A percentile compares a stretch with the other conserved stretches of the same genome.
Evolutionary conservation across 345 rosid genomes (phyloP).

Genomic region (Citrus sp.): DNA sequence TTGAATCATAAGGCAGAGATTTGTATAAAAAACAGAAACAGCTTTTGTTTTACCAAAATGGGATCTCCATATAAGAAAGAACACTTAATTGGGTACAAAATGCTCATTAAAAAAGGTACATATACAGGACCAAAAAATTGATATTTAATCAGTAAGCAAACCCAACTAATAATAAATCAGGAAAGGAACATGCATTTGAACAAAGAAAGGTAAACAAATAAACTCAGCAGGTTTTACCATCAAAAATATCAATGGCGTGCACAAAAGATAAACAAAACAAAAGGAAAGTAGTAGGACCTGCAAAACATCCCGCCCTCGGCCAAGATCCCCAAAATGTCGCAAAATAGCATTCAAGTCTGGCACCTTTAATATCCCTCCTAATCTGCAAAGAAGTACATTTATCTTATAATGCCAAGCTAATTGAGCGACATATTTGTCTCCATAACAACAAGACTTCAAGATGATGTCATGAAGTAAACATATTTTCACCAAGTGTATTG

Average conservation of each 20-base stretch:
- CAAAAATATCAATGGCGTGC: background rate
- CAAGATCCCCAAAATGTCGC: slow-evolving; percentile 62
- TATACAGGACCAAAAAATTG: background rate
- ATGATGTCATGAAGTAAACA: background rate
- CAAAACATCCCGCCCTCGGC: slow-evolving; percentile 62
- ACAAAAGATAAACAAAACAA: background rate
- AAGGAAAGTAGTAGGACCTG: slow-evolving; percentile 40
- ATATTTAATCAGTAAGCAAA: background rate
- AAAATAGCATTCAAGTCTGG: slow-evolving; percentile 80
- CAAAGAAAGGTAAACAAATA: background rate
- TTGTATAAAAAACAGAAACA: background rate
- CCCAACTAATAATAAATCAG: background rate
- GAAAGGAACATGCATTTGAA: background rate
- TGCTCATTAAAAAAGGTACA: too few relatives aligned
- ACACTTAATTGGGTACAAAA: background rate
- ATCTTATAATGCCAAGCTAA: background rate
- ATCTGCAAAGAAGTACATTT: slow-evolving; percentile 26
- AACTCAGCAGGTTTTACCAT: background rate
- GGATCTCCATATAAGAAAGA: background rate
- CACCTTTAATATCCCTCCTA: slow-evolving; percentile 56
- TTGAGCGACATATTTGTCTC: background rate
- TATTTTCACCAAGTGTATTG: background rate
- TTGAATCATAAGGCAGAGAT: background rate
- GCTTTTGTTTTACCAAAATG: background rate
- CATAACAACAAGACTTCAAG: background rate